Evolutionary conservation across 129 eudicot species (phyloP).

Genomic region (Kitagawia praeruptora): DNA sequence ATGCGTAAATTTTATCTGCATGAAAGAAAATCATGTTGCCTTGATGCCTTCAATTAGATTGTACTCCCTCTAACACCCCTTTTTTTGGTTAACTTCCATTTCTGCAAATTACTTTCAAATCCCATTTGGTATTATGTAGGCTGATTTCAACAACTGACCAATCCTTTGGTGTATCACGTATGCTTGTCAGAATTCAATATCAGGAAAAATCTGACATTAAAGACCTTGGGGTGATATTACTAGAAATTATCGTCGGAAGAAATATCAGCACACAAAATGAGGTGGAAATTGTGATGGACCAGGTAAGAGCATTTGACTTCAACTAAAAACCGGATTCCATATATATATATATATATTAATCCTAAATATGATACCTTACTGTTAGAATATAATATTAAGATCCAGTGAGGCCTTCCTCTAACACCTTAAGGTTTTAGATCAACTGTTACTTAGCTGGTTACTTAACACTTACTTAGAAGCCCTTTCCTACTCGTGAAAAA

Average conservation of each 20-base stretch:
- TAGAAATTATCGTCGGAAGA: slow-evolving; percentile 60
- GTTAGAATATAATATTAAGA: no score
- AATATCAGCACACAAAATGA: slow-evolving; percentile 25
- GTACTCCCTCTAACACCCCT: background rate
- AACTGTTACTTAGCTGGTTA: no score
- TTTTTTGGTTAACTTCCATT: background rate
- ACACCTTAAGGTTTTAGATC: no score
- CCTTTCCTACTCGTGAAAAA: background rate
- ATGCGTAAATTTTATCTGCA: background rate
- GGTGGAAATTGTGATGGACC: slow-evolving; percentile 33
- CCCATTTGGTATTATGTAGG: background rate
- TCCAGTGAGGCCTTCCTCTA: no score
- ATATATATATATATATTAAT: no score
- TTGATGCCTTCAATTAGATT: background rate
- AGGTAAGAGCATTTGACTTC: slow-evolving; percentile 27
- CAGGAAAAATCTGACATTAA: slow-evolving; percentile 49
- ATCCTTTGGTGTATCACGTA: background rate
- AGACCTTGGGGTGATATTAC: slow-evolving; percentile 58
- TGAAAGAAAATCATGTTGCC: background rate
- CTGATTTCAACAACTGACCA: background rate
- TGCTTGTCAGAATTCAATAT: slow-evolving; percentile 33
- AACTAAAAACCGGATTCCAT: no score
- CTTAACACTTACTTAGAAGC: background rate
- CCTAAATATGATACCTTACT: background rate
- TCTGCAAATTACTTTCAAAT: background rate